Evolutionary conservation across 2,329 filamentous ascomycete genomes (phyloP), one percentile per base, ranked within the genome.

Genomic region (Alternaria sp.): DNA sequence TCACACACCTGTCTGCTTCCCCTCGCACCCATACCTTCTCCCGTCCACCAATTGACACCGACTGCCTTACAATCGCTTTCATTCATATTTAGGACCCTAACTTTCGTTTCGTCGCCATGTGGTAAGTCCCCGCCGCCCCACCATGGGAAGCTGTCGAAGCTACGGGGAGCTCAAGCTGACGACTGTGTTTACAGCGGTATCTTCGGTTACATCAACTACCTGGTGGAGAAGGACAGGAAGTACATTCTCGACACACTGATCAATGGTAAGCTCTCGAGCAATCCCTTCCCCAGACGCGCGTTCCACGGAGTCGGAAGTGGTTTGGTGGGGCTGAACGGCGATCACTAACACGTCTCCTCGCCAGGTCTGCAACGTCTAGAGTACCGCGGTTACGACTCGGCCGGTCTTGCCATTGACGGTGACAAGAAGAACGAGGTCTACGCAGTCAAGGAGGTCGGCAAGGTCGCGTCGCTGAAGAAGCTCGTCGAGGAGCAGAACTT

Each of bases 381-480:
- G 84, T 99, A 99, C 86, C 92, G 95, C 81, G 95, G 95, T 72
- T 99, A 99, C 82, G 95, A 99, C 82, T 98, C 95, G 67, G 94
- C 95, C 64, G 95, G 95, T 85, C 87, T 99, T 68, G 94, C 94
- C 69, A 84, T 99, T 74, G 95, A 99, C 80, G 95, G 95, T 66
- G 92, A 99, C 87, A 98, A 97, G 89, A 97, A 95, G 87, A 96
- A 97, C 76, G 93, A 98, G 84, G 93, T 98, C 70, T 88, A 92
- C 69, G 94, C 95, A 65, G 98, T 93, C 88, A 99, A 99, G 87
- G 95, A 98, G 85, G 95, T 99, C 65, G 95, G 95, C 86, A 99
- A 99, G 89, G 95, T 99, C 64, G 93, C 90, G 80, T 97, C 96
- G 84, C 87, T 99, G 79, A 96, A 92, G 87, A 85, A 94, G 83